phyloP scores from a whole-genome alignment of 495 filamentous ascomycete genomes.

The Parathielavia hyrcaniae region DNA sequence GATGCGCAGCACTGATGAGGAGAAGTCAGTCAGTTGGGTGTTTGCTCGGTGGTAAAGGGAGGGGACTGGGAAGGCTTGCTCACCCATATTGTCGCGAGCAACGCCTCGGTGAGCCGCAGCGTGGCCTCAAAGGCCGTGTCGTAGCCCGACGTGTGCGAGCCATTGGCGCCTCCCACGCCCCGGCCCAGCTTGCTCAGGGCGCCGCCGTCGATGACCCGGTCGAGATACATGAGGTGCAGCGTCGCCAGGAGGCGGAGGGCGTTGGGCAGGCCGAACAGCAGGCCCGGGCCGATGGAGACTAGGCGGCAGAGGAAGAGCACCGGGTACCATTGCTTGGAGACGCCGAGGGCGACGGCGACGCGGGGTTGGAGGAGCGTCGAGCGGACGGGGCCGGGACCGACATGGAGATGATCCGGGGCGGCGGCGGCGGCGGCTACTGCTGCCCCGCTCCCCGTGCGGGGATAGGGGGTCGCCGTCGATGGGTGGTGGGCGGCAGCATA shows the following conservation, averaged over 20 bases:
- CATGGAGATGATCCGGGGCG: neutral
- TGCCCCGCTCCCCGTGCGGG: neutral
- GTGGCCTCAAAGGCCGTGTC: constrained; percentile 29
- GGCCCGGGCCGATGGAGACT: constrained; percentile 39
- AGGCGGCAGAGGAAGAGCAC: constrained; percentile 43
- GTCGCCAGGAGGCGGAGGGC: constrained; percentile 42
- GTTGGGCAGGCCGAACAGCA: constrained; percentile 41
- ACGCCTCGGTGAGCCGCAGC: constrained; percentile 66
- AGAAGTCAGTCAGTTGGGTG: neutral
- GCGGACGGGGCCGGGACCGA: constrained; percentile 57
- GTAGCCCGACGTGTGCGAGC: constrained; percentile 5
- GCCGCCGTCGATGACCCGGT: constrained; percentile 25
- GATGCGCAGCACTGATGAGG: constrained; percentile 63
- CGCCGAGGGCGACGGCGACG: constrained; percentile 45
- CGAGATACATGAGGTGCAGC: constrained; percentile 27
- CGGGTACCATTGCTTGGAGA: constrained; percentile 43
- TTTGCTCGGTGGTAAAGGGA: neutral
- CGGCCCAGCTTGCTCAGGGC: constrained; percentile 33
- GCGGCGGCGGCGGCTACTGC: neutral
- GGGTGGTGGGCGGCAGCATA: neutral
- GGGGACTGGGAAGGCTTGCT: constrained; percentile 27
- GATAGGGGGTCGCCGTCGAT: neutral
- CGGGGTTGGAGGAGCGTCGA: constrained; percentile 58
- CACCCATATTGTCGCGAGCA: constrained; percentile 80
- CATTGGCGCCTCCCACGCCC: constrained; percentile 12